Base-by-base conservation (phyloP, 805 yeast genomes). In the Cyberlindnera veronae region DNA sequence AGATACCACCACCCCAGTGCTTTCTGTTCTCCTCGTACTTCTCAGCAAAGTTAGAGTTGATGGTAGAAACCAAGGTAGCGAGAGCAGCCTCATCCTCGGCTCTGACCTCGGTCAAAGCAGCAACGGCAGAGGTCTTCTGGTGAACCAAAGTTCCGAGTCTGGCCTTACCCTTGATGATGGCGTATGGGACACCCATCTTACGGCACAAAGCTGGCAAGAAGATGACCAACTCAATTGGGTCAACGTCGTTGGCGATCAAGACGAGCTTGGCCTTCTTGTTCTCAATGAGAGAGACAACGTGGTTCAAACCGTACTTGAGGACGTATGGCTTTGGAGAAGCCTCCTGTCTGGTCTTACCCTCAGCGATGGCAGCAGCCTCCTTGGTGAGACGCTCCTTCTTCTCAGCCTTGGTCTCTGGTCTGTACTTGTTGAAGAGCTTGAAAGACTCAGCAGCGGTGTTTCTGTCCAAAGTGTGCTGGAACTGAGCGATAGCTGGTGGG, bases 1-100 rank as follows among this genome's bases (percentile, higher is more conserved):
- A 76, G 72, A 88, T 67, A 80, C 99, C 99, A 80, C 99, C 99
- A 80, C 98, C 98, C 99, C 99, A 91, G 84, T 88, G 95, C 77
- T 87, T 89, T 81, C 95, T 91, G 68, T 78, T 66, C 61, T 93
- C 97, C 66, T 91, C 97, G 84, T 83, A 87, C 75, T 89, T 87
- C 68, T 87, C 95, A 62, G 72, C 70, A 75, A 84, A 91, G 93
- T 88, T 89, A 58, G 95, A 83, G 76, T 88, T 82, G 71, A 91
- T 79, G 64, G 98, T 84, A 45, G 96, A 84, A 58, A 93, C 79
- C 64, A 91, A 80, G 70, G 87, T 85, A 57, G 97, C 90, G 63
- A 91, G 81, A 65, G 86, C 89, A 66, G 96, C 80, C 76, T 88
- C 93, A 72, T 91, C 98, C 71, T 87, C 97, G 51, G 95, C 72